phyloP scores from a whole-genome alignment of 805 yeast species.

The Kodamaea laetipori region DNA sequence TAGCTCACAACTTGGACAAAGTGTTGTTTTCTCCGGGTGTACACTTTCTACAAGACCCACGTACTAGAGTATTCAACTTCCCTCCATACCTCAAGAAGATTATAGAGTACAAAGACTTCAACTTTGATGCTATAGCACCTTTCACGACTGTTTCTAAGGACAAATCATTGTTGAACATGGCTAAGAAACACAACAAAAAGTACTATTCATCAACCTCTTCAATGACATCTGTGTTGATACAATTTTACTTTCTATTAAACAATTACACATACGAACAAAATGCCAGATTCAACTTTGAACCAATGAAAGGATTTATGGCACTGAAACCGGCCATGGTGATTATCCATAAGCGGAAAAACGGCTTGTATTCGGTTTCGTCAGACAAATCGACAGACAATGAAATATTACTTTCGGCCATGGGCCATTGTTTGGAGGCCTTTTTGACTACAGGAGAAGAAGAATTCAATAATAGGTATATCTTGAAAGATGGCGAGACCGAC shows the following conservation, averaged over 20 bases:
- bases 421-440: constrained; percentile 76
- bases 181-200: constrained; percentile 35
- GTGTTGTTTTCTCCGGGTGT: constrained; percentile 81
- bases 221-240: constrained; percentile 74
- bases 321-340: constrained; percentile 54
- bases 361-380: constrained; percentile 61
- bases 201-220: constrained; percentile 86
- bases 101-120: constrained; percentile 64
- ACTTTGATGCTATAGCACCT: constrained; percentile 54
- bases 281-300: constrained; percentile 32
- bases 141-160: constrained; percentile 76
- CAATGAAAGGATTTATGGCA: constrained; percentile 13
- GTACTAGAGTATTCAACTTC: constrained; percentile 74
- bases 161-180: constrained; percentile 46
- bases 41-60: constrained; percentile 74
- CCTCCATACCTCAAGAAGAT: constrained; percentile 59
- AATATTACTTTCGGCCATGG: constrained; percentile 68
- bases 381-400: constrained; percentile 71
- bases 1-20: constrained; percentile 68
- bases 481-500: constrained; percentile 7
- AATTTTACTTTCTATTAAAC: constrained; percentile 71
- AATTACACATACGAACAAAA: constrained; percentile 28
- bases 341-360: constrained; percentile 34
- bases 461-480: constrained; percentile 40
- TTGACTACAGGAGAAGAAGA: constrained; percentile 61